Evolutionary conservation across 208 protist genomes (phyloP), one percentile per base, ranked within the genome.

Genomic region (Acanthamoeba sp.): DNA sequence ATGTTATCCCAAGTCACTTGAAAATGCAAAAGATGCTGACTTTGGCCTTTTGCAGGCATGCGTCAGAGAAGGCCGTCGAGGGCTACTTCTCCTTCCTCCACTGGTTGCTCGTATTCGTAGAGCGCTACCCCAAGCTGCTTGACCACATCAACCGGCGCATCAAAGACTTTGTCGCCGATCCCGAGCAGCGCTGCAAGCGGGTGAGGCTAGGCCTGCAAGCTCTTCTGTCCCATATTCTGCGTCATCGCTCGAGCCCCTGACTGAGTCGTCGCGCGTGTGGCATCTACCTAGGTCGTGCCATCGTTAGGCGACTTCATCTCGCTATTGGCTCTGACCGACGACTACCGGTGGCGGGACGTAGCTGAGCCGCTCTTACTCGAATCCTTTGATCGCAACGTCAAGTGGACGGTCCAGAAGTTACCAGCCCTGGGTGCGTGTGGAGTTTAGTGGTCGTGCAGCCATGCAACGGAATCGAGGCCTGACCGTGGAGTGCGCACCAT

Each of bases 251-350:
- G n/a, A n/a, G n/a, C n/a, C n/a, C n/a, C n/a, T n/a, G n/a, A n/a
- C n/a, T n/a, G n/a, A n/a, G n/a, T n/a, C n/a, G n/a, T n/a, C n/a
- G n/a, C n/a, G n/a, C n/a, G n/a, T n/a, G n/a, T n/a, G n/a, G n/a
- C n/a, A n/a, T n/a, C n/a, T n/a, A n/a, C n/a, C n/a, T 22, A 89
- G 82, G 82, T n/a, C 20, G 50, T 89, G n/a, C 82, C 82, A 6
- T 89, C 82, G 42, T 34, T 89, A 2, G 82, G 82, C n/a, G 82
- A 89, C 24, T 89, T 89, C 52, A 57, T 89, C 29, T n/a, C 82
- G 48, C 82, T 89, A n/a, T 48, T 89, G n/a, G 42, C 82, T 7
- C 48, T 89, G 29, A 89, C 50, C 29, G 82, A 89, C 82, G 27
- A 5, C 20, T 89, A 64, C 82, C n/a, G 16, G 20, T 89, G 82